Base-by-base conservation (phyloP, 202 grass and related monocot species). In the Elaeis oleifera region DNA sequence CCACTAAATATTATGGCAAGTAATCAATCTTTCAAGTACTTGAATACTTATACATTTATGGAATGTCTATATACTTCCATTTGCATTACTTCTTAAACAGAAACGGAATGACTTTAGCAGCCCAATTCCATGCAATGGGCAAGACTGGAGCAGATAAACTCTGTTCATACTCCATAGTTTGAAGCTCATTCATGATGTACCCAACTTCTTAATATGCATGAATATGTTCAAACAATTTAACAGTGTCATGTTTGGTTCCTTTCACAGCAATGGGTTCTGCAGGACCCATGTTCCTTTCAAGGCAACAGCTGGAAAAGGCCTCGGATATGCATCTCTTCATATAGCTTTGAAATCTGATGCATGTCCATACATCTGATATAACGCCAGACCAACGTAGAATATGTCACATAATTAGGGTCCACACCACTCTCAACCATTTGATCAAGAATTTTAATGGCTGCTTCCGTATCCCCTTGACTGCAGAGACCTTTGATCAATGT, bases 341-440 rank as follows among this genome's bases (percentile, higher is more conserved):
- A 97, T 56, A 97, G 71, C 65, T 91, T 91, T 59, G 82, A 65
- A 63, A 91, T 76, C 68, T 86, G 75, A 53, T 84, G 74, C 79
- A 86, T 83, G 51, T 97, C 79, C 68, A 84, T 84, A 60, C 57
- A 65, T 78, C 59, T 88, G 71, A 91, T 71, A 29, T 89, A 91
- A 83, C 84, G 84, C 64, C 83, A 84, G 73, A 97, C 73, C 60
- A 97, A 70, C 53, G 81, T 86, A 74, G 79, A 79, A 65, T 91
- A 97, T 76, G 84, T 97, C 60, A 91, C 62, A 81, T 84, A 91
- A 81, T 91, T 86, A 48, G 92, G 92, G 70, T 91, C 74, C 3
- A 97, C 74, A 65, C 78, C 80, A 65, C 84, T 84, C 71, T 89
- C 81, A 63, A 97, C 85, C 87, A 97, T 91, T 89, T 97, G 87